Percentiles rank a stretch among this genome's conserved stretches.
phyloP scores from a whole-genome alignment of 306 rosid genomes.

The Dalbergia cochinchinensis region DNA sequence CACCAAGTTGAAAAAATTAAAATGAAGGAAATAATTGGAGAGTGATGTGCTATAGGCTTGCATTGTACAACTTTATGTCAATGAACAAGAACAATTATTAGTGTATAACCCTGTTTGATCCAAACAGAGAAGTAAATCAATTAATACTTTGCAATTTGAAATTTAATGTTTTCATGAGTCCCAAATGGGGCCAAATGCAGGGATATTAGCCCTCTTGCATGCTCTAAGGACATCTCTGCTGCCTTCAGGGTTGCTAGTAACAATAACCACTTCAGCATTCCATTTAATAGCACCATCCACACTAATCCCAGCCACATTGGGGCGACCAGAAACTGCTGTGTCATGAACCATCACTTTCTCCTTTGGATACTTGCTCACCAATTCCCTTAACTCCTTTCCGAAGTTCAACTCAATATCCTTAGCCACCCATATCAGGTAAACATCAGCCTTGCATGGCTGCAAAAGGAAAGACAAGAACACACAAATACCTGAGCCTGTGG shows the following conservation, averaged over 20 bases:
- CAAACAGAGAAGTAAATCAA: slow-evolving; percentile 17
- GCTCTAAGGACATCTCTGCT: slow-evolving; percentile 68
- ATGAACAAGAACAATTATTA: slow-evolving; percentile 25
- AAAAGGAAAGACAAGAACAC: slow-evolving; percentile 73
- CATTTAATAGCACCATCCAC: slow-evolving; percentile 61
- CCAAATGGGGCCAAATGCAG: slow-evolving; percentile 66
- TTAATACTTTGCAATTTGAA: slow-evolving; percentile 36
- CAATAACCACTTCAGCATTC: slow-evolving; percentile 73
- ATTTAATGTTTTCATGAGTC: slow-evolving; percentile 47
- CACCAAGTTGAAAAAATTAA: not conserved
- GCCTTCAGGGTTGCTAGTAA: slow-evolving; percentile 81
- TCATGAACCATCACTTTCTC: slow-evolving; percentile 71
- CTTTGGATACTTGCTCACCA: slow-evolving; percentile 53
- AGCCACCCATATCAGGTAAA: slow-evolving; percentile 72
- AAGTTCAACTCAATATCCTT: slow-evolving; percentile 72
- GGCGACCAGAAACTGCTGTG: slow-evolving; percentile 68
- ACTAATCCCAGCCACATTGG: slow-evolving; percentile 66
- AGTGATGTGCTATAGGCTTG: not conserved
- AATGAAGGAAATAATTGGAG: slow-evolving; percentile 1
- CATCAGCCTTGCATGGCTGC: slow-evolving; percentile 60
- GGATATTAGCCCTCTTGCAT: slow-evolving; percentile 54
- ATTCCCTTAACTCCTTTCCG: slow-evolving; percentile 60
- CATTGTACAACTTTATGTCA: not conserved
- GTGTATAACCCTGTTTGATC: slow-evolving; percentile 11
- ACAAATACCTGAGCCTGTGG: slow-evolving; percentile 82